phyloP scores from a whole-genome alignment of 345 rosid species.

The Erysimum cheiranthoides region DNA sequence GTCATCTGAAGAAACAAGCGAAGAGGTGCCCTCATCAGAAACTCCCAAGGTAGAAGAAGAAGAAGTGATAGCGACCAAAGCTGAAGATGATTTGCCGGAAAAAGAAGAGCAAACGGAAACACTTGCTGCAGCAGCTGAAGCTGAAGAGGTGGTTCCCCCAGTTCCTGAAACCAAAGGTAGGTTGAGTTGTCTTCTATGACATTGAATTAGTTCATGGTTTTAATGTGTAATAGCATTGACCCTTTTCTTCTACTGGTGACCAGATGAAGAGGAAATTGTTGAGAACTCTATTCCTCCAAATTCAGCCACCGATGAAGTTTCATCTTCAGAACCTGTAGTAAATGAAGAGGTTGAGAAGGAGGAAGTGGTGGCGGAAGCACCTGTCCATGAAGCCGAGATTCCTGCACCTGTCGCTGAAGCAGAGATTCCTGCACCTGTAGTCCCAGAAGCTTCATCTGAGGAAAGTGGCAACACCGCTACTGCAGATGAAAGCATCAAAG shows the following conservation, averaged over 20 bases:
- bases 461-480: constrained; percentile 43
- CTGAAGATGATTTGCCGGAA: constrained; percentile 46
- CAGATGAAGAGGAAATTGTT: constrained; percentile 50
- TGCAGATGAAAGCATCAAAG: constrained; percentile 56
- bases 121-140: constrained; percentile 48
- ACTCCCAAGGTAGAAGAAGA: constrained; percentile 47
- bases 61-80: constrained; percentile 36
- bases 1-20: constrained; percentile 49
- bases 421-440: constrained; percentile 36
- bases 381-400: constrained; percentile 45
- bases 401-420: constrained; percentile 46
- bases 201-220: constrained; percentile 23
- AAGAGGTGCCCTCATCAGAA: constrained; percentile 52
- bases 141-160: constrained; percentile 46
- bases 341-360: constrained; percentile 52
- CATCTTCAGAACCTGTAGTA: constrained; percentile 49
- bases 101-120: constrained; percentile 44
- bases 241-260: constrained; percentile 32
- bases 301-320: constrained; percentile 42
- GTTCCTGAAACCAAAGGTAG: constrained; percentile 50
- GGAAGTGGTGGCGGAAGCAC: constrained; percentile 51
- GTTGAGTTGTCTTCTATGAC: constrained; percentile 22
- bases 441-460: constrained; percentile 47
- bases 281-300: constrained; percentile 49
- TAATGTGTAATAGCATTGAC: constrained; percentile 18